Evolutionary conservation across 805 yeast species (phyloP).

Genomic region (Wickerhamiella hasegawae): DNA sequence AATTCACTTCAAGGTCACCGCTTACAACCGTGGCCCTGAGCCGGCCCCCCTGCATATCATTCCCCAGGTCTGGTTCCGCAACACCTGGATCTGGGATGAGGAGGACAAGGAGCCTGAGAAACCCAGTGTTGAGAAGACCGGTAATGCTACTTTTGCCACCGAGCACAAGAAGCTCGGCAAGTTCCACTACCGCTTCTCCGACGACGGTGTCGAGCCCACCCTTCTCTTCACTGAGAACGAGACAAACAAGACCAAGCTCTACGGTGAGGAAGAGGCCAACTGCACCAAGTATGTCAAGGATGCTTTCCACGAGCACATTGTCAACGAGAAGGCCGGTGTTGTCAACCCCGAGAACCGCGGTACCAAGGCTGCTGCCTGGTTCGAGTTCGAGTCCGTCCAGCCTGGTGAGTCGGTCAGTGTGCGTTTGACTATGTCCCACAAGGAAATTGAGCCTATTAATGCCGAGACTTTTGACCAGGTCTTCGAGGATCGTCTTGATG

Average conservation of each 20-base stretch:
- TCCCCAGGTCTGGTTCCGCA: constrained; percentile 74
- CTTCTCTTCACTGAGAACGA: constrained; percentile 81
- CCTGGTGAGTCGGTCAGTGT: constrained; percentile 78
- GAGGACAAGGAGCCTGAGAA: constrained; percentile 1
- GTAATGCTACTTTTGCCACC: constrained; percentile 37
- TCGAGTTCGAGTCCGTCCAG: constrained; percentile 63
- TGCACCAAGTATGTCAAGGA: constrained; percentile 55
- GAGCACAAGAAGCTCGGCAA: constrained; percentile 56
- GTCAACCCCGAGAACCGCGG: constrained; percentile 60
- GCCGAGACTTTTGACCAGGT: constrained; percentile 58
- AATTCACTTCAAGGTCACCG: constrained; percentile 67
- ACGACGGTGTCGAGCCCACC: constrained; percentile 57
- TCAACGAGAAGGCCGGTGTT: constrained; percentile 40
- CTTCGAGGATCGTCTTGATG: constrained; percentile 58
- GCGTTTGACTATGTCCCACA: constrained; percentile 35
- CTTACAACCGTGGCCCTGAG: constrained; percentile 65
- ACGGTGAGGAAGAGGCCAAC: constrained; percentile 36
- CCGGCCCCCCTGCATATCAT: constrained; percentile 79
- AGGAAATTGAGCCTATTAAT: constrained; percentile 29
- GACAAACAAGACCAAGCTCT: constrained; percentile 57
- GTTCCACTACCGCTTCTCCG: constrained; percentile 39
- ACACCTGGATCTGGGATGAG: constrained; percentile 74
- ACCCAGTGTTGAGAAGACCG: constrained; percentile 25
- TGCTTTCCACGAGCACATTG: constrained; percentile 75
- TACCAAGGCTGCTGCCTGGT: constrained; percentile 78